Evolutionary conservation across 257 asterid species (phyloP), one percentile per base, ranked within the genome.

Genomic region (Solanum clarkiae): DNA sequence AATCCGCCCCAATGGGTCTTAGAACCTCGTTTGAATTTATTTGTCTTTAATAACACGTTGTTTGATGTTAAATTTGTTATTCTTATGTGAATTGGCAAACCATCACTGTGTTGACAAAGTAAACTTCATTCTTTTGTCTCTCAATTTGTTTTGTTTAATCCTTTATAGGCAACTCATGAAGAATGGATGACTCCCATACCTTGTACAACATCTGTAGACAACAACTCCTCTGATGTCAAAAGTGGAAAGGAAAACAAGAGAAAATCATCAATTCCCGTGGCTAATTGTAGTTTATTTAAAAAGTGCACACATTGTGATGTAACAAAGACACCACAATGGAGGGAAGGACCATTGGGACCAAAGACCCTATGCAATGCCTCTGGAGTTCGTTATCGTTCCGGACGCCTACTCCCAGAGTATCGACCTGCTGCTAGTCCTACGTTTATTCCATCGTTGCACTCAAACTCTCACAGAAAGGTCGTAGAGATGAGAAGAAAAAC

Each of bases 351-450:
- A 0, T 18, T 89, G 90, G 96, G 96, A n/a, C 96, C 93, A 2
- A 93, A 93, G 63, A 90, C 96, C 0, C 87, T 91, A 16, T 93
- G 96, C 90, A 93, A 93, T 57, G 96, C 96, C 18, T 92, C 93
- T 54, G 96, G 94, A 1, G 93, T 93, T 17, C 92, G 96, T 36
- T 88, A 88, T 87, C 36, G 36, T 32, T 32, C 36, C 0, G 36
- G 36, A 32, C 92, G 91, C 3, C 32, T 93, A 85, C 90, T 84
- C 53, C 96, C 96, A 0, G 93, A 93, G 55, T 91, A 90, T 60
- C 92, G 94, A 0, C 96, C 96, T 0, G 94, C 94, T 7, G 92
- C 92, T 10, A 93, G 96, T 57, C 96, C 96, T 0, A 92, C 94
- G 18, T 93, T 91, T 55, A 85, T 92, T 32, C 92, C 93, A 0